A percentile compares a stretch with the other conserved stretches of the same genome.
phyloP scores from a whole-genome alignment of 2,329 filamentous ascomycete genomes.

The Clarireedia paspali region DNA sequence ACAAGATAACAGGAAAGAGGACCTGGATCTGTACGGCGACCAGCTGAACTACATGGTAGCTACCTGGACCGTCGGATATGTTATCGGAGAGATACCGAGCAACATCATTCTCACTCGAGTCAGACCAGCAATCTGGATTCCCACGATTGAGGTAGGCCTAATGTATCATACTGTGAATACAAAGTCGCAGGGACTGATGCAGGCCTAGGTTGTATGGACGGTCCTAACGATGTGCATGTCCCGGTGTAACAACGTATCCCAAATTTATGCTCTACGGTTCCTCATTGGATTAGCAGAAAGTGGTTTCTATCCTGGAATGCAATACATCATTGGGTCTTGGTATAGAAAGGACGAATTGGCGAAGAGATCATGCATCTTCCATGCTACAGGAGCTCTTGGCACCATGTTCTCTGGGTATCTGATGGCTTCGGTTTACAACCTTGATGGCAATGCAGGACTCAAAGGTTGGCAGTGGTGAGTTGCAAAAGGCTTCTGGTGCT shows the following conservation, averaged over 20 bases:
- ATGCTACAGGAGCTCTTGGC: constrained; percentile 49
- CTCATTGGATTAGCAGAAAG: constrained; percentile 42
- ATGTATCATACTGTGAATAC: neutral
- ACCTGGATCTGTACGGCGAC: constrained; percentile 42
- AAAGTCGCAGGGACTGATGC: neutral
- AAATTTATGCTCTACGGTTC: constrained; percentile 33
- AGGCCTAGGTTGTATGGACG: constrained; percentile 2
- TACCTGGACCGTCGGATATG: constrained; percentile 37
- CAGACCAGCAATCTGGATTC: constrained; percentile 7
- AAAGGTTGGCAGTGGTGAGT: constrained; percentile 31
- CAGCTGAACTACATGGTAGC: constrained; percentile 29
- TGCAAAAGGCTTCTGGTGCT: neutral
- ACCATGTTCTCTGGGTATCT: constrained; percentile 37
- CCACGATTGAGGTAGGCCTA: neutral
- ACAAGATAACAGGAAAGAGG: constrained; percentile 24
- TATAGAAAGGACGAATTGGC: constrained; percentile 32
- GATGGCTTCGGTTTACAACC: constrained; percentile 35
- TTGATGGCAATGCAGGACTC: constrained; percentile 32
- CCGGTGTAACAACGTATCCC: constrained; percentile 18
- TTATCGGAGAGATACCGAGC: constrained; percentile 42
- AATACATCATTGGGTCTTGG: constrained; percentile 51
- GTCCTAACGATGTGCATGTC: constrained; percentile 6
- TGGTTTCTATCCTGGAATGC: constrained; percentile 42
- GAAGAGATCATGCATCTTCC: constrained; percentile 49
- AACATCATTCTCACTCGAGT: constrained; percentile 42